Percentiles rank a stretch among this genome's conserved stretches.
Evolutionary conservation across 177 flowering plant species (phyloP).

Genomic region (Vitis hybrid): DNA sequence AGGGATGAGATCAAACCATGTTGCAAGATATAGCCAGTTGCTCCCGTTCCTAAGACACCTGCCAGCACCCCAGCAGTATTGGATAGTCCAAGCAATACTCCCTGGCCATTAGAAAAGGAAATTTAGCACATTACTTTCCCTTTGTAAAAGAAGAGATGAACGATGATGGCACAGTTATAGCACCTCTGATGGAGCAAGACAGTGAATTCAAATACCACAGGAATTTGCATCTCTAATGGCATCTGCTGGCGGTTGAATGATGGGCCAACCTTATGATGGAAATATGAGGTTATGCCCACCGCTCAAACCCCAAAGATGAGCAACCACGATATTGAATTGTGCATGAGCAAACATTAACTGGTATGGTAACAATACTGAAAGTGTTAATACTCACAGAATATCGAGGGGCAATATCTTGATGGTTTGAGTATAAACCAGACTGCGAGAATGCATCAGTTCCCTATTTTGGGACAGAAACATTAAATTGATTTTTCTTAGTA

Average conservation of each 20-base stretch:
- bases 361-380: background rate
- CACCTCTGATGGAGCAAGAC: background rate
- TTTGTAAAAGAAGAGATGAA: background rate
- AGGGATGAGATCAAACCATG: conserved; percentile 56
- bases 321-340: background rate
- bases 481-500: background rate
- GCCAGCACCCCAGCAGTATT: conserved; percentile 97
- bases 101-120: conserved; percentile 39
- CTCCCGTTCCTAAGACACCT: conserved; percentile 94
- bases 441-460: conserved; percentile 99
- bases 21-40: conserved; percentile 94
- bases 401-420: conserved; percentile 98
- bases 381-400: conserved; percentile 70
- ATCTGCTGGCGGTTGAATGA: background rate
- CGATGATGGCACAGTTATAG: background rate
- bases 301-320: background rate
- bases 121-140: background rate
- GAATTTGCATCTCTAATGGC: background rate
- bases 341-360: background rate
- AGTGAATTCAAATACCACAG: background rate
- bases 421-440: conserved; percentile 93
- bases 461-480: conserved; percentile 29
- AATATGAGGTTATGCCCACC: background rate
- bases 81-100: conserved; percentile 87
- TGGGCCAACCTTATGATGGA: background rate